Base-by-base conservation (phyloP, 805 yeast genomes). In the Cyberlindnera meyerae region DNA sequence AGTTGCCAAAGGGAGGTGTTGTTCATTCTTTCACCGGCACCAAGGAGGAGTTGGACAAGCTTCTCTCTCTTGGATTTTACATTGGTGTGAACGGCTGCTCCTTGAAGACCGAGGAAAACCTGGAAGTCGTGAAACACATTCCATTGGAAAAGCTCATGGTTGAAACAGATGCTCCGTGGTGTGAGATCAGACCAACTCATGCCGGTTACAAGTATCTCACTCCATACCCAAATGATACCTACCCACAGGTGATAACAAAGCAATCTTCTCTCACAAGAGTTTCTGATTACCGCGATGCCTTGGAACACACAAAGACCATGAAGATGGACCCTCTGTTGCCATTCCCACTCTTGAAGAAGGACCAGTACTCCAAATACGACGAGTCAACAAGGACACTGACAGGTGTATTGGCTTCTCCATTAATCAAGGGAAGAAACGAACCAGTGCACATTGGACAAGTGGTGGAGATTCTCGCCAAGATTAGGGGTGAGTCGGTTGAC, bases 91-190 rank as follows among this genome's bases (percentile, higher is more conserved):
- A 93, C 58, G 98, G 98, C 4, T 93, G 97, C 53, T 88, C 97
- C 2, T 70, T 93, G 47, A 83, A 82, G 52, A 77, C 85, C 0
- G 75, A 75, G 39, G 88, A 82, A 44, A 87, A 84, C 52, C 61
- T 88, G 11, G 68, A 70, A 18, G 87, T 80, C 17, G 86, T 80
- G 0, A 61, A 64, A 28, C 51, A 57, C 17, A 73, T 93, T n/a
- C 97, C 97, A 0, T 51, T 77, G 8, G 75, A 78, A 5, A 72
- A 69, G 50, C 58, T 93, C 29, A 61, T 90, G 70, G 72, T 93
- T 8, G 99, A 93, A 56, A 90, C 97, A 0, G 98, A 93, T 61
- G 88, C 97, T 4, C 98, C 99, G 1, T 93, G 98, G 98, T 93
- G 99, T 64, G 97, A 89, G 54, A 76, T 93, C 31, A 70, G 94